These are phyloP conservation scores for Phaeotremella skinneri DNA, from an alignment of 768 basidiomycete genomes.

Conservation along the genomic window DNA sequence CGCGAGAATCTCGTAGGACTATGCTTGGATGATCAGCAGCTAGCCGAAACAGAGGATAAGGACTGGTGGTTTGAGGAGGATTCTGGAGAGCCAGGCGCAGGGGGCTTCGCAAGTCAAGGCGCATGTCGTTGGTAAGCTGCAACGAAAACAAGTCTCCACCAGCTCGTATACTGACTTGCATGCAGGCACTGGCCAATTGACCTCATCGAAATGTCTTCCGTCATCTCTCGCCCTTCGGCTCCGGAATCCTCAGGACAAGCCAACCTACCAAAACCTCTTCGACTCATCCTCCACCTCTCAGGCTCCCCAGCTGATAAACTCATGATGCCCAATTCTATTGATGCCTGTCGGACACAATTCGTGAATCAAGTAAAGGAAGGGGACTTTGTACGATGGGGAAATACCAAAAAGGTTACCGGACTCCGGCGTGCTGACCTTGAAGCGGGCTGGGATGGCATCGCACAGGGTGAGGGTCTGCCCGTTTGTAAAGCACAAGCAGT, in stretches of 20 bases:
- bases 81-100: constrained; percentile 18
- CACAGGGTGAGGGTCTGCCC: constrained; percentile 68
- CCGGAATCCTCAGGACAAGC: constrained; percentile 58
- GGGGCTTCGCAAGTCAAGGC: constrained; percentile 38
- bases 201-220: constrained; percentile 71
- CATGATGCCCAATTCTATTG: constrained; percentile 71
- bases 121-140: constrained; percentile 69
- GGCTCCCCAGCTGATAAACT: constrained; percentile 85
- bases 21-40: constrained; percentile 81
- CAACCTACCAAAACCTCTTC: constrained; percentile 55
- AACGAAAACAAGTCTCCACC: constrained; percentile 1
- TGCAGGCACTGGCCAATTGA: constrained; percentile 97
- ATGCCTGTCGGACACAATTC: constrained; percentile 87
- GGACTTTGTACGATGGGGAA: constrained; percentile 95
- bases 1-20: constrained; percentile 84
- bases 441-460: constrained; percentile 93
- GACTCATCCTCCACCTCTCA: constrained; percentile 80
- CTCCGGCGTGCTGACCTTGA: constrained; percentile 90
- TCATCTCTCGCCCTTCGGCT: constrained; percentile 52
- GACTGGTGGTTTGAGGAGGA: constrained; percentile 98
- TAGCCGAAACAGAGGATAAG: constrained; percentile 72
- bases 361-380: constrained; percentile 96
- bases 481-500: constrained; percentile 1
- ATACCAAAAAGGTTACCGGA: constrained; percentile 87
- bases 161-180: no score